Percentiles rank a stretch among this genome's conserved stretches.
These are phyloP conservation scores for Nyctanthes arbortristis DNA, from an alignment of 257 asterid genomes.

Conservation along the genomic window DNA sequence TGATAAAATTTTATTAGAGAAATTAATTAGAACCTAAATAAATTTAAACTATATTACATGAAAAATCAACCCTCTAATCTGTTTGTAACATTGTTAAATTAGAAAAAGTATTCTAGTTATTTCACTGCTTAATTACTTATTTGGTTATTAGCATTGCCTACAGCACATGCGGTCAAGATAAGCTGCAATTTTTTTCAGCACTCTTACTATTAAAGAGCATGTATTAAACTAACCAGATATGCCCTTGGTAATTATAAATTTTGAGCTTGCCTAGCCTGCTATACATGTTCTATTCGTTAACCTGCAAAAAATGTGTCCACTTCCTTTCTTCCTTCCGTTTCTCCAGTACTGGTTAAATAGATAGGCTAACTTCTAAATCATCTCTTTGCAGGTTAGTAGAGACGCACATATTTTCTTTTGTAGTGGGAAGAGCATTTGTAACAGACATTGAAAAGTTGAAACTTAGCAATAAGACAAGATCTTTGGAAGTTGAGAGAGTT, in stretches of 20 bases:
- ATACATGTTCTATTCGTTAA: background rate
- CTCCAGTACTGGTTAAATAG: slow-evolving; percentile 24
- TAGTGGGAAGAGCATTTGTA: slow-evolving; percentile 98
- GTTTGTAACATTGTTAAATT: background rate
- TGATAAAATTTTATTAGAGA: background rate
- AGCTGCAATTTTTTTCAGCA: too few species aligned
- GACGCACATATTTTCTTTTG: slow-evolving; percentile 96
- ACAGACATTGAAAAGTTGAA: slow-evolving; percentile 94
- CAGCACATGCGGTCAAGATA: background rate
- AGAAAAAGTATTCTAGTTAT: background rate
- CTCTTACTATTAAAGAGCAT: too few species aligned
- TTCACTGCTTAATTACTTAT: background rate
- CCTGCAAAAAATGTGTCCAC: background rate
- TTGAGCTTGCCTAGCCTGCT: background rate
- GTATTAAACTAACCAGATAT: too few species aligned
- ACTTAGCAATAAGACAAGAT: slow-evolving; percentile 88
- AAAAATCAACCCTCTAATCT: background rate
- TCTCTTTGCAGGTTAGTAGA: slow-evolving; percentile 89
- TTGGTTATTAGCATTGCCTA: background rate
- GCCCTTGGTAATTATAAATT: too few species aligned
- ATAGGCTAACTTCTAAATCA: slow-evolving; percentile 23
- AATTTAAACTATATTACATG: background rate
- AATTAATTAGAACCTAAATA: background rate
- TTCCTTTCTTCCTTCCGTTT: slow-evolving; percentile 9
- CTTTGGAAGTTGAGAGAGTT: slow-evolving; percentile 89